phyloP scores from a whole-genome alignment of 371 early-diverging fungal genomes.

The Actinomortierella ambigua region DNA sequence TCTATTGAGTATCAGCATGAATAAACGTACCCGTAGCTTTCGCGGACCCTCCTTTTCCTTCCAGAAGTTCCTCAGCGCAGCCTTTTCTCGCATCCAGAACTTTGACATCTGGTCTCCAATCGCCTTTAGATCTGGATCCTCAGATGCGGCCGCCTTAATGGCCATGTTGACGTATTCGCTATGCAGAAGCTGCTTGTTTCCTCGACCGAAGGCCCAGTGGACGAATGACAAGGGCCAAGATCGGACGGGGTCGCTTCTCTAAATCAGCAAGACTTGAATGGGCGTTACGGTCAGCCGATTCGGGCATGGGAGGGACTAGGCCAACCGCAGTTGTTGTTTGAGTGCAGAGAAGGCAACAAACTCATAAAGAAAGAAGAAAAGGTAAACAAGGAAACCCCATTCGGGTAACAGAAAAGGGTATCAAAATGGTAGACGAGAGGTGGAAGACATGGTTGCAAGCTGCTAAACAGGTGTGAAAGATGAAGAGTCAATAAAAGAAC shows the following conservation, averaged over 20 bases:
- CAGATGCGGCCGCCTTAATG: constrained; percentile 13
- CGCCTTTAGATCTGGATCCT: constrained; percentile 12
- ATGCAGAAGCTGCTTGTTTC: constrained; percentile 12
- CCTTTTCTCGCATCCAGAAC: constrained; percentile 16
- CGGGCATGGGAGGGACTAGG: no score
- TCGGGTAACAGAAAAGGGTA: no score
- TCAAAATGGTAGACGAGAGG: no score
- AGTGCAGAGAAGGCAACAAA: no score
- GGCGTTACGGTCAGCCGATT: no score
- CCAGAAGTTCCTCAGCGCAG: constrained; percentile 18
- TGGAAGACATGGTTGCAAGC: no score
- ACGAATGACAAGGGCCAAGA: constrained; percentile 17
- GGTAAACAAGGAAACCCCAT: no score
- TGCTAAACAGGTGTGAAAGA: no score
- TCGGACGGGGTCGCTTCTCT: constrained; percentile 11
- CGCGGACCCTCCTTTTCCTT: constrained; percentile 22
- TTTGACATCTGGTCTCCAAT: constrained; percentile 18
- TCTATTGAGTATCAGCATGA: neutral
- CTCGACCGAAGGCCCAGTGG: constrained; percentile 6
- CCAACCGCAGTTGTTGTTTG: no score
- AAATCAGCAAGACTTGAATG: constrained; percentile 2
- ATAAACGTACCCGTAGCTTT: constrained; percentile 15
- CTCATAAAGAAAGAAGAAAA: no score
- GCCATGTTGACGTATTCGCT: constrained; percentile 16
- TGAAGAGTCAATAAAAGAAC: no score